Evolutionary conservation across 306 rosid species (phyloP), one percentile per base, ranked within the genome.

Genomic region (Cercis canadensis): DNA sequence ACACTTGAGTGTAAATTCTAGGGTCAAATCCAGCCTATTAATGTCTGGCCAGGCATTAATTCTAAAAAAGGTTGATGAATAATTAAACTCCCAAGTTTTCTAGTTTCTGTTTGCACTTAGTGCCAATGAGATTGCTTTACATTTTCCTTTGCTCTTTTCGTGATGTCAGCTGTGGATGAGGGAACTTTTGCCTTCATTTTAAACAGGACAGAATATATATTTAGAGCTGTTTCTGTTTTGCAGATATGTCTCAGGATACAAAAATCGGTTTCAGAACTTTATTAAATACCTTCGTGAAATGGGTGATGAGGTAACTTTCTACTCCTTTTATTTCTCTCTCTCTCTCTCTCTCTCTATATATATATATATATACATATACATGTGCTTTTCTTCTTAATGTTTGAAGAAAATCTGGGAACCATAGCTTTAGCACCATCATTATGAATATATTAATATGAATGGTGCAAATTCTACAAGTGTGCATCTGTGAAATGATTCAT

Each of bases 191-290:
- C 50, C 73, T 77, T 72, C 41, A 31, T 47, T 61, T 47, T 5
- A 7, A 56, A 31, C 29, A 24, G 29, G 29, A 24, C n/a, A 7
- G 7, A 46, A 45, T 51, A 29, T 37, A 39, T 9, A 71, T 72
- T 68, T 3, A 57, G n/a, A 44, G 17, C 49, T 51, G 8, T 39
- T 15, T 62, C 16, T 21, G 15, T 76, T 72, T 76, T 80, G 79
- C 80, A 83, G 84, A 51, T 83, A 83, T 72, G 75, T 83, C 17
- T 83, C 87, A 8, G 87, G 87, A 73, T 83, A 83, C 75, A 83
- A 83, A 58, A 83, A 83, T 40, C 82, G 87, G 19, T 83, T 83
- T 50, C 87, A 83, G 65, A 83, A 83, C 76, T 83, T 83, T 47
- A 83, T 83, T 41, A 79, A 72, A 57, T 68, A 80, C 74, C 84